Base-by-base conservation (phyloP, 208 protist genomes). In the Wallacemonas collosoma region DNA sequence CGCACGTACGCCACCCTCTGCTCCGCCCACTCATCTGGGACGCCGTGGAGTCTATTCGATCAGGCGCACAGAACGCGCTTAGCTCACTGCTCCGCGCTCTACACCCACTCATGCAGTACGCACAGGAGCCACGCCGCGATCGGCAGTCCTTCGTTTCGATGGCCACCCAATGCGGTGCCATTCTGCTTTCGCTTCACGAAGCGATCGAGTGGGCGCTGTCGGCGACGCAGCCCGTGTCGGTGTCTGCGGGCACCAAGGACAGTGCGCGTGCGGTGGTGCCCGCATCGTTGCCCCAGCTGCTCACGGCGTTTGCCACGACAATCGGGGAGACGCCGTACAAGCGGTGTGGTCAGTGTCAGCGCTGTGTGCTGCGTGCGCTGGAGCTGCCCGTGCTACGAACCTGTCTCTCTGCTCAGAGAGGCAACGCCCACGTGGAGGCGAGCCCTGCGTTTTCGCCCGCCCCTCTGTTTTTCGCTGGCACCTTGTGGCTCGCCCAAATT, bases 251-350 rank as follows among this genome's bases (percentile, higher is more conserved):
- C 26, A 26, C 0, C 26, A 26, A 26, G 26, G 26, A 26, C 26
- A 26, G 26, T 26, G 26, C 26, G 26, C 26, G 26, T 26, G 26
- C 26, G 26, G 6, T n/a, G 15, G n/a, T 17, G 15, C 40, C 26
- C 4, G 8, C 75, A 14, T 69, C 61, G 2, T 7, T 61, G 26
- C 56, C 68, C 58, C 80, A 72, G 47, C 70, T 82, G 12, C 75
- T 85, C 63, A 65, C 56, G 53, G 68, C 83, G 6, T 90, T 85
- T 54, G 60, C 77, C 38, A 45, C 68, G 11, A 75, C 90, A 43
- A 82, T 87, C 17, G n/a, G 44, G 5, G 83, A 81, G 14, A 94
- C 91, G 26, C 91, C 91, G 44, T 95, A 95, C 76, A 68, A 75
- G 36, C 88, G 91, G 9, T 95, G 88, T 71, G 77, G 85, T 3